Evolutionary conservation across 148 eudicot genomes (phyloP).

Genomic region (Limonium bicolor): DNA sequence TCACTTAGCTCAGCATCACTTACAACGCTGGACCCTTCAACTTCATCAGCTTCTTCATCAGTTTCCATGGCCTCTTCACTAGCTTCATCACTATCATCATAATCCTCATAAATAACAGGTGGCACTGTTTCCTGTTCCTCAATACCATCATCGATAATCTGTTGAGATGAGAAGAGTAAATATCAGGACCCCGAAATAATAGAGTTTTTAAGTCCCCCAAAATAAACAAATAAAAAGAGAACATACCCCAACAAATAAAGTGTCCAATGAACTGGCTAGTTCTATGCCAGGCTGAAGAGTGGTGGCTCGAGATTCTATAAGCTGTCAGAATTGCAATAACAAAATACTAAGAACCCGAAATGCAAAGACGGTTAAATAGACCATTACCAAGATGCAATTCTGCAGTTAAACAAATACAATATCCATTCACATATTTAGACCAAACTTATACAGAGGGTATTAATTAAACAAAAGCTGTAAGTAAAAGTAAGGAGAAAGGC

Average conservation of each 20-base stretch:
- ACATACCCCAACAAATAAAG: constrained; percentile 58
- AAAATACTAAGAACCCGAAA: too few species aligned
- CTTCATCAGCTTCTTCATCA: constrained; percentile 33
- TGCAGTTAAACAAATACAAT: too few species aligned
- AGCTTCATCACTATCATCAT: constrained; percentile 53
- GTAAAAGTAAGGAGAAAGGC: too few species aligned
- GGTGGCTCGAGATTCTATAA: constrained; percentile 74
- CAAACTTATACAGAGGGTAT: too few species aligned
- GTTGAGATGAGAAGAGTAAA: constrained; percentile 8
- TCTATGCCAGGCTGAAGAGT: constrained; percentile 42
- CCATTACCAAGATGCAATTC: too few species aligned
- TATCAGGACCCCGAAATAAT: background rate
- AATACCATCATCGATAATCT: constrained; percentile 42
- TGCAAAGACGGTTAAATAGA: too few species aligned
- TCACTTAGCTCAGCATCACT: constrained; percentile 50
- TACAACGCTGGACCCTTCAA: constrained; percentile 23
- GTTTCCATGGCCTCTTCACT: constrained; percentile 77
- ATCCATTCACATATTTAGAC: too few species aligned
- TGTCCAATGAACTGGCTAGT: constrained; percentile 58
- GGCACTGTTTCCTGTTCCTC: constrained; percentile 27
- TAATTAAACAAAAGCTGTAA: too few species aligned
- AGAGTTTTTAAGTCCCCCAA: too few species aligned
- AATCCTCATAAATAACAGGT: constrained; percentile 58
- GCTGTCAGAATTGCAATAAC: constrained; percentile 24
- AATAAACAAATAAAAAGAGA: background rate